Evolutionary conservation across 371 early-diverging fungal species (phyloP).

Genomic region (Mortierella sp.): DNA sequence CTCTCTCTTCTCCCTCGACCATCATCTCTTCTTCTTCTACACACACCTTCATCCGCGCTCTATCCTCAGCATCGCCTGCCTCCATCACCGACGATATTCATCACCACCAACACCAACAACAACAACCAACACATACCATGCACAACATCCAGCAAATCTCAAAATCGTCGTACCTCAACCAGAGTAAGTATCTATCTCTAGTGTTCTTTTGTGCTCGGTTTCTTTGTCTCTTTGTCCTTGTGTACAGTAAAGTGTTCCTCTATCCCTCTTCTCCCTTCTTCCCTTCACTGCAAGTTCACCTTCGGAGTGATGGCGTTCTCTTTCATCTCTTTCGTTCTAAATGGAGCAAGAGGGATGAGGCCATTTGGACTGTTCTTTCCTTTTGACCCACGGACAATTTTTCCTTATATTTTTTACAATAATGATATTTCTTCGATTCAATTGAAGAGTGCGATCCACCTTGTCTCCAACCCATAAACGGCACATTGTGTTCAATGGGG

Average conservation of each 20-base stretch:
- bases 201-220: background rate
- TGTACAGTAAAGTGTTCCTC: background rate
- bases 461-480: background rate
- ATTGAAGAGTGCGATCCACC: background rate
- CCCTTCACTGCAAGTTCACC: background rate
- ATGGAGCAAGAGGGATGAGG: background rate
- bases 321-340: background rate
- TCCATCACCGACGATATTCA: conserved; percentile 15
- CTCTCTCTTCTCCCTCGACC: background rate
- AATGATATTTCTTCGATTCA: conserved; percentile 12
- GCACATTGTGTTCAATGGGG: background rate
- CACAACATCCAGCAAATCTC: conserved; percentile 49
- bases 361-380: background rate
- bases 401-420: conserved; percentile 9
- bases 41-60: conserved; percentile 13
- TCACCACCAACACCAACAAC: background rate
- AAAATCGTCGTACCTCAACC: conserved; percentile 55
- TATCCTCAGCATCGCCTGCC: conserved; percentile 27
- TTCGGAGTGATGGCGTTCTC: background rate
- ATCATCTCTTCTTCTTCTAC: background rate
- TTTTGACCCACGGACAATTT: conserved; percentile 14
- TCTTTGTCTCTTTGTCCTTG: background rate
- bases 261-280: background rate
- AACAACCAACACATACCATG: conserved; percentile 18
- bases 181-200: conserved; percentile 37